phyloP scores from a whole-genome alignment of 192 early-diverging fungal species.

The Podila clonocystis region DNA sequence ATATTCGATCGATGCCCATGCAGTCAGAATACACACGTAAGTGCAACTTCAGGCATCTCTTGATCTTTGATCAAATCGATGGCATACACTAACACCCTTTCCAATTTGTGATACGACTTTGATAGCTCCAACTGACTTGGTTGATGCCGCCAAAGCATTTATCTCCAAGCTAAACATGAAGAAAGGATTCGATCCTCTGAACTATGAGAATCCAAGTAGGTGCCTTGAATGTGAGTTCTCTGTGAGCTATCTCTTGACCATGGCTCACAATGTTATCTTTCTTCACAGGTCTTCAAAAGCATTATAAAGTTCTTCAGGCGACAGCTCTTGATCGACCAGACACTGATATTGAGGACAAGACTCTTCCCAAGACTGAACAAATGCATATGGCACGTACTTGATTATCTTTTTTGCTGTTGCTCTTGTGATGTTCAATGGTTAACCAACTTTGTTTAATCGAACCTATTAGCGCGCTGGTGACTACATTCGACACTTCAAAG shows the following conservation, averaged over 20 bases:
- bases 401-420: neutral
- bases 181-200: conserved; percentile 50
- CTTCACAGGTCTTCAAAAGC: conserved; percentile 48
- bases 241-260: neutral
- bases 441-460: conserved; percentile 2
- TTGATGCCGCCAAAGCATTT: conserved; percentile 43
- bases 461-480: conserved; percentile 41
- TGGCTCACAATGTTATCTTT: neutral
- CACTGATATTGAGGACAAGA: conserved; percentile 54
- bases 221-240: neutral
- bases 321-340: conserved; percentile 52
- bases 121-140: conserved; percentile 45
- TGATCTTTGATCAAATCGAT: neutral
- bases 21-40: conserved; percentile 19
- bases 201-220: conserved; percentile 56
- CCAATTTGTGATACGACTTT: neutral
- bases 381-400: conserved; percentile 22
- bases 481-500: conserved; percentile 40
- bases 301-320: conserved; percentile 50
- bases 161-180: conserved; percentile 53
- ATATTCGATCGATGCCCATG: conserved; percentile 63
- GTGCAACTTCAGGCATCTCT: neutral
- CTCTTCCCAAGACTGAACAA: conserved; percentile 41
- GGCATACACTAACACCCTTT: neutral
- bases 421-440: too few relatives aligned